Base-by-base conservation (phyloP, 2,329 filamentous ascomycete genomes). In the Bipolaris cookei region DNA sequence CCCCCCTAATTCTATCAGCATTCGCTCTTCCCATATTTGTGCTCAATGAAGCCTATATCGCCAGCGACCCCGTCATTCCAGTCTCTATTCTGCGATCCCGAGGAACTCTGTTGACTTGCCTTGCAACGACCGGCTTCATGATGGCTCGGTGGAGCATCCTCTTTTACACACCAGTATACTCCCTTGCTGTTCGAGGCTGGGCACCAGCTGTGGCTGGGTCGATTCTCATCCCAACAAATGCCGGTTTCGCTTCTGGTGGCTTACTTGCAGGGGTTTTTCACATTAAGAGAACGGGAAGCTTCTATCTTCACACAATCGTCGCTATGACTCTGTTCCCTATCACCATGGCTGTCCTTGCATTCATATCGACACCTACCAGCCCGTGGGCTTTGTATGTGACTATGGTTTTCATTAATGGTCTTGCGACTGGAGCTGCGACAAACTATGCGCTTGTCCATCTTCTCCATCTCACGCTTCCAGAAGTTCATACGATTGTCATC, bases 371-470 rank as follows among this genome's bases (percentile, higher is more conserved):
- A 1, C 77, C 84, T 0, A 68, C 78, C 5, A 82, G 84, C 1
- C 78, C 84, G 0, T 77, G 83, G 1, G 69, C 72, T 6, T 65
- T 83, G 0, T 90, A 90, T 65, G 74, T 92, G 6, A 59, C 81
- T 4, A 76, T 84, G 14, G 82, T 91, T 1, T 88, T 92, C 68
- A 44, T 83, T 43, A 92, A 93, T 69, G 92, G 91, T 0, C 79
- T 92, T 41, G 83, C 84, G 60, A 90, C 88, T 0, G 91, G 91
- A 11, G 87, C 89, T 0, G 82, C 85, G 5, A 78, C 94, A 55
- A 95, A 94, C 75, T 96, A 96, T 76, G 90, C 89, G 0, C 83
- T 96, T 2, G 90, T 91, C 0, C 92, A 96, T 68, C 75, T 93
- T 4, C 81, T 96, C 4, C 90, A 95, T 71, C 80, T 94, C 4